Conservation (phyloP, 2,329 filamentous ascomycete genomes). For the Phialocephala subalpina region DNA sequence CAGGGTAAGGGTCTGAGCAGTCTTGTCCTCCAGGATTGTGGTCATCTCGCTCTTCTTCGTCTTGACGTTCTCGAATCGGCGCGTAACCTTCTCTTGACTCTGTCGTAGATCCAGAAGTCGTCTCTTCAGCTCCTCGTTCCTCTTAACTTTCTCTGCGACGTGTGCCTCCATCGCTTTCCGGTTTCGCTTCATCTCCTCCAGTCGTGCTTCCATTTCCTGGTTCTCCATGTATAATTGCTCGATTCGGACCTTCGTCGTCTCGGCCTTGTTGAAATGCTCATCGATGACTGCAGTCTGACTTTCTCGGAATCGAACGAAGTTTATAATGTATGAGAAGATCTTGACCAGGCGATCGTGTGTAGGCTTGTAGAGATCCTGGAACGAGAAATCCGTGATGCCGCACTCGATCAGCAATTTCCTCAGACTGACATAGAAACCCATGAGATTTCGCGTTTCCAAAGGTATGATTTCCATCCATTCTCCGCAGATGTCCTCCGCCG, state of each 20-base stretch:
- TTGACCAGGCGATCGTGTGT: slow-evolving; percentile 90
- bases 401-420: slow-evolving; percentile 84
- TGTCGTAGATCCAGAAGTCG: slow-evolving; percentile 81
- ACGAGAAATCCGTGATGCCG: slow-evolving; percentile 91
- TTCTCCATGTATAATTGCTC: slow-evolving; percentile 87
- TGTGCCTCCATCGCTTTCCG: slow-evolving; percentile 82
- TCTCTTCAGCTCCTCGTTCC: slow-evolving; percentile 88
- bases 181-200: slow-evolving; percentile 83
- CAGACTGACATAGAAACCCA: slow-evolving; percentile 93
- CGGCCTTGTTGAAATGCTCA: slow-evolving; percentile 90
- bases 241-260: slow-evolving; percentile 86
- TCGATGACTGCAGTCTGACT: slow-evolving; percentile 90
- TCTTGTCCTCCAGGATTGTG: slow-evolving; percentile 74
- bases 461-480: slow-evolving; percentile 86
- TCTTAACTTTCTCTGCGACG: slow-evolving; percentile 82
- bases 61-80: slow-evolving; percentile 84
- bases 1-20: slow-evolving; percentile 71
- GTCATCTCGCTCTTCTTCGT: slow-evolving; percentile 81
- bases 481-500: slow-evolving; percentile 85
- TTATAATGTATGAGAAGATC: slow-evolving; percentile 98
- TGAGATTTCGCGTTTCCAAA: slow-evolving; percentile 87
- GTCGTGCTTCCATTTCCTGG: slow-evolving; percentile 80
- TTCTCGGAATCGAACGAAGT: slow-evolving; percentile 97
- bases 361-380: slow-evolving; percentile 89
- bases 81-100: slow-evolving; percentile 83